Evolutionary conservation across 208 protist genomes (phyloP), one percentile per base, ranked within the genome.

Genomic region (Leishmania braziliensis): DNA sequence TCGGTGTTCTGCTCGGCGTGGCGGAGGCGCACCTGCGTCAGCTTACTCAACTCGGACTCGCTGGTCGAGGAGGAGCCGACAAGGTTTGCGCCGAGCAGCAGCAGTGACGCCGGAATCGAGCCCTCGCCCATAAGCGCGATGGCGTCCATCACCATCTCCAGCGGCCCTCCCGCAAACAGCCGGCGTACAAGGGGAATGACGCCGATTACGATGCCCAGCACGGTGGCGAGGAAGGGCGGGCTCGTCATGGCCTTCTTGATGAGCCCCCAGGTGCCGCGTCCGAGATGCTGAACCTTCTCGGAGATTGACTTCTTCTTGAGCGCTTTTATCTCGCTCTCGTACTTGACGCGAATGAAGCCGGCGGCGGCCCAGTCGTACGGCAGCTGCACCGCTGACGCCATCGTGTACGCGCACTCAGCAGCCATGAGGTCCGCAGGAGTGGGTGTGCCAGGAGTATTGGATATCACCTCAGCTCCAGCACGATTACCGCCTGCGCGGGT

Each of bases 1-100:
- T 89, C 86, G 2, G 93, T 96, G 86, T 95, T 96, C 71, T 93
- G 91, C 84, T 91, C 91, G 43, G 89, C 85, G 74, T 96, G 84
- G 10, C 90, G 91, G 79, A 91, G 72, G 53, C 85, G 89, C 65
- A 73, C 77, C 5, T 74, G 0, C 60, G n/a, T 33, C 80, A 36
- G 75, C 66, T 46, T 46, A 46, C 20, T 53, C 82, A 36, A 71
- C 66, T 5, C 62, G 6, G 56, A 72, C 54, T 48, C 58, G 51
- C 5, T 23, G 39, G 51, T 63, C n/a, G 69, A 66, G 72, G 80
- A 79, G 14, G 87, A 87, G 39, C 86, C 88, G 39, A 86, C 84
- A 2, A 97, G 85, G 80, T 94, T 95, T 5, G 88, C 77, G 29
- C 92, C 94, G 56, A 97, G 84, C 79, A 97, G 84, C 76, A 97